Evolutionary conservation across 2,329 filamentous ascomycete species (phyloP), one percentile per base, ranked within the genome.

Genomic region (Aspergillus bombycis): DNA sequence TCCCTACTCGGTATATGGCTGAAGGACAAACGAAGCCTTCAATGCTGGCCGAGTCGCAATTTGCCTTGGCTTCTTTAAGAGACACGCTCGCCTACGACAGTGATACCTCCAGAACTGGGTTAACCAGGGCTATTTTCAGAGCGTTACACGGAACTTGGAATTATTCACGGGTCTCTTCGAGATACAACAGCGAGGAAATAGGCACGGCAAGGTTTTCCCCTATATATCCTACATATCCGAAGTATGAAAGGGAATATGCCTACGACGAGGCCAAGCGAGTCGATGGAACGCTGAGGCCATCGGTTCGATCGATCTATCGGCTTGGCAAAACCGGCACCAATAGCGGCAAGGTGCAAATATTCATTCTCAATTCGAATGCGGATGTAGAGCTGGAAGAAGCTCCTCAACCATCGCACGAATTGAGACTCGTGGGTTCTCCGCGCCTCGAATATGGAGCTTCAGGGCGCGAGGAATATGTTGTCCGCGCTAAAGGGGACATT

Each of bases 131-230:
- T 6, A 85, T 91, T 0, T 94, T 93, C 73, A 81, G 89, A 63
- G 89, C 86, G 9, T 81, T 94, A 1, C 85, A 92, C 38, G 91
- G 91, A 8, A 81, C 82, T 4, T 94, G 91, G 91, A 83, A 77
- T 3, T 81, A 92, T 1, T 58, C 61, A 3, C 58, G 62, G 21
- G 83, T 85, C 58, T 83, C 88, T 1, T 30, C 12, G 80, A 92
- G 3, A 76, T 76, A 16, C 88, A 85, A 68, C 79, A 77, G 30
- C 77, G 87, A 2, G 79, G 0, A 88, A 83, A 64, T 80, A 19
- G 91, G 91, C 16, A 88, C 81, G 0, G 88, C 89, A 1, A 80
- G 80, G 8, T 93, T 94, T 63, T 79, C 88, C 11, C 84, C 91
- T 0, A 84, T 90, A 1, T 75, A 80, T 1, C 85, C 86, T 6